Evolutionary conservation across 2,329 filamentous ascomycete genomes (phyloP).

Genomic region (Nothopassalora personata): DNA sequence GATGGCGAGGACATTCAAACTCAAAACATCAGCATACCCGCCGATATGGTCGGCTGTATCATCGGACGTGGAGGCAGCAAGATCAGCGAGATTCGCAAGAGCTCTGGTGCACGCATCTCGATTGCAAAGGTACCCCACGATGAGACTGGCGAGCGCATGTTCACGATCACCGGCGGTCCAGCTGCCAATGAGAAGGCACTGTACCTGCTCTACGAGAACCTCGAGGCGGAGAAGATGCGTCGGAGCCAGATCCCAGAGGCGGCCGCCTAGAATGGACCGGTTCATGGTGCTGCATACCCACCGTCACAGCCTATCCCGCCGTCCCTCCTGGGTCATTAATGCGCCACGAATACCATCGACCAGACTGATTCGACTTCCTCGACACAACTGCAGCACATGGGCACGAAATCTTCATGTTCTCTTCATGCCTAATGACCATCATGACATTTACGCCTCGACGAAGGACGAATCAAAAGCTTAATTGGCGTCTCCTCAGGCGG

Average conservation of each 20-base stretch:
- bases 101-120: slow-evolving; percentile 91
- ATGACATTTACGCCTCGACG: slow-evolving; percentile 24
- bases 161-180: slow-evolving; percentile 95
- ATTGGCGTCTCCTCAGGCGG: slow-evolving; percentile 15
- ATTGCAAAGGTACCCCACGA: slow-evolving; percentile 97
- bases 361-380: slow-evolving; percentile 9
- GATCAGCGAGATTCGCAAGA: slow-evolving; percentile 98
- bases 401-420: slow-evolving; percentile 16
- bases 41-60: slow-evolving; percentile 99
- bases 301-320: slow-evolving; percentile 10
- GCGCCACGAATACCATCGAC: slow-evolving; percentile 2
- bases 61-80: slow-evolving; percentile 93
- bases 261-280: slow-evolving; percentile 27
- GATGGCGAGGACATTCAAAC: slow-evolving; percentile 97
- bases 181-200: slow-evolving; percentile 93
- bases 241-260: slow-evolving; percentile 67
- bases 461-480: slow-evolving; percentile 17
- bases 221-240: slow-evolving; percentile 98
- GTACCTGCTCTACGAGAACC: slow-evolving; percentile 95
- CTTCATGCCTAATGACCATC: slow-evolving; percentile 26
- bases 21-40: slow-evolving; percentile 98
- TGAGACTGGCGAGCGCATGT: slow-evolving; percentile 97
- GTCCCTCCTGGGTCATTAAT: slow-evolving; percentile 9
- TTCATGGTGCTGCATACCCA: slow-evolving; percentile 6
- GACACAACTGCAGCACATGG: slow-evolving; percentile 10